phyloP scores from a whole-genome alignment of 176 grass and related monocot genomes.

The barley (Hordeum vulgare) region MorexV3_pseudomolecules_assembly NC_058523.1:551029283-551029782 shows the following conservation, averaged over 20 bases:
- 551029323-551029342: slow-evolving; percentile 37
- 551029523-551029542: not conserved
- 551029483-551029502: not conserved
- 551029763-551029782: no score
- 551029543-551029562: not conserved
- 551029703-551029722: no score
- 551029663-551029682: no score
- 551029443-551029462: not conserved
- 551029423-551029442: not conserved
- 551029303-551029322: slow-evolving; percentile 45
- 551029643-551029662: no score
- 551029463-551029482: not conserved
- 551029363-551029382: not conserved
- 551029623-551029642: no score
- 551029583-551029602: no score
- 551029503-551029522: not conserved
- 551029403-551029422: not conserved
- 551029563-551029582: not conserved
- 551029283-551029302: slow-evolving; percentile 37
- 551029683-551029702: no score
- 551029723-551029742: no score
- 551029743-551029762: no score
- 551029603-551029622: not conserved
- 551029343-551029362: slow-evolving; percentile 26
- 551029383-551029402: not conserved